phyloP scores from a whole-genome alignment of 345 rosid genomes.

The Linum lewisii region DNA sequence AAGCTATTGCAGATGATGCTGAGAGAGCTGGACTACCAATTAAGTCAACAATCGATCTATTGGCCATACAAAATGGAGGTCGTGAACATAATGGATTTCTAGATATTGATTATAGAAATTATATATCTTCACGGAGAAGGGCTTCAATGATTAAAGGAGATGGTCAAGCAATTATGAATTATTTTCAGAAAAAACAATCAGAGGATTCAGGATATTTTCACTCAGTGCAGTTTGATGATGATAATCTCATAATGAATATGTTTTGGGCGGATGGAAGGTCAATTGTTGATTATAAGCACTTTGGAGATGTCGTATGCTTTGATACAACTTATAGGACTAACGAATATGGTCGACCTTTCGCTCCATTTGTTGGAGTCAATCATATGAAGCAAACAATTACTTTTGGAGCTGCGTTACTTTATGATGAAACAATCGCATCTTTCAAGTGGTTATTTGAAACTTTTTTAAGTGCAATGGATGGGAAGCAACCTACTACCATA shows the following conservation, averaged over 20 bases:
- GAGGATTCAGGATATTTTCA: slow-evolving; percentile 22
- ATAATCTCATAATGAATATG: slow-evolving; percentile 27
- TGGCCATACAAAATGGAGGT: too few species aligned
- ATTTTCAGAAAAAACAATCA: slow-evolving; percentile 30
- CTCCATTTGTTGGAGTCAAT: slow-evolving; percentile 12
- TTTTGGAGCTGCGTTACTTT: slow-evolving; percentile 30
- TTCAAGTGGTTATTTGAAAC: slow-evolving; percentile 25
- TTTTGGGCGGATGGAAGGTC: slow-evolving; percentile 30
- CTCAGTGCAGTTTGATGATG: slow-evolving; percentile 23
- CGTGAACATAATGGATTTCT: too few species aligned
- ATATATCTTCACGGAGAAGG: too few species aligned
- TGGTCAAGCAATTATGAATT: slow-evolving; percentile 1
- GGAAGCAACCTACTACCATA: slow-evolving; percentile 31
- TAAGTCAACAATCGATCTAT: too few species aligned
- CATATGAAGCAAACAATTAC: slow-evolving; percentile 27
- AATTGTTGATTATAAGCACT: background rate
- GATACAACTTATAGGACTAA: background rate
- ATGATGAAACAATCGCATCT: slow-evolving; percentile 29
- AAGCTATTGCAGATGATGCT: too few species aligned
- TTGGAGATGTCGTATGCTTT: background rate
- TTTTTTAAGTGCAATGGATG: slow-evolving; percentile 30
- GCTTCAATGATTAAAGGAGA: too few species aligned
- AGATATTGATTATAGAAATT: too few species aligned
- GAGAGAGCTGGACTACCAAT: too few species aligned
- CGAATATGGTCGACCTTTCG: background rate